These are phyloP conservation scores for Solanum chiquidenum DNA, from an alignment of 257 asterid species.

Conservation along the genomic window DNA sequence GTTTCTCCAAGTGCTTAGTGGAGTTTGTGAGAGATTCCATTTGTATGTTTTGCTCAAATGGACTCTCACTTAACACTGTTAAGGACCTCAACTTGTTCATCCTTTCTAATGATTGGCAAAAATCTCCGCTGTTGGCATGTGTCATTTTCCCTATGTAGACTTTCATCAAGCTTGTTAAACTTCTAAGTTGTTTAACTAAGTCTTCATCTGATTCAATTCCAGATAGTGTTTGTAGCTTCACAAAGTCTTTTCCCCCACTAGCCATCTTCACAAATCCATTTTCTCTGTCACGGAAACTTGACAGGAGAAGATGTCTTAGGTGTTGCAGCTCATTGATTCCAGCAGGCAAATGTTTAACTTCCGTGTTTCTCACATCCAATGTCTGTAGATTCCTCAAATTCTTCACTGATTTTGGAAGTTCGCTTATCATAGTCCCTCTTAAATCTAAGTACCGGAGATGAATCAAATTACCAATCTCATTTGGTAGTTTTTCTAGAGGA, in stretches of 20 bases:
- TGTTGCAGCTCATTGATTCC: conserved; percentile 11
- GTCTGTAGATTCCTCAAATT: conserved; percentile 11
- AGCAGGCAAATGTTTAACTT: conserved; percentile 4
- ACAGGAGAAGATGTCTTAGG: conserved; percentile 15
- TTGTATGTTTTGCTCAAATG: not conserved
- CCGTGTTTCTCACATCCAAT: not conserved
- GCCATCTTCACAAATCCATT: conserved; percentile 7
- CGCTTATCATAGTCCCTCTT: not conserved
- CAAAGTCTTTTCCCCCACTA: conserved; percentile 1
- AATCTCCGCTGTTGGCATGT: conserved; percentile 1
- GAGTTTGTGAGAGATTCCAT: not conserved
- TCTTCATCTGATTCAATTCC: conserved; percentile 13
- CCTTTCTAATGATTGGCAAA: conserved; percentile 11
- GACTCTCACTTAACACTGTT: conserved; percentile 9
- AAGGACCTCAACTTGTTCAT: conserved; percentile 9
- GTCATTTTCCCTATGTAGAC: conserved; percentile 5
- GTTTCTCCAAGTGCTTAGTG: conserved; percentile 1
- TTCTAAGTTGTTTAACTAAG: not conserved
- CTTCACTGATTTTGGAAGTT: not conserved
- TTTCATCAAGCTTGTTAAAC: conserved; percentile 1
- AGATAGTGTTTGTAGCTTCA: conserved; percentile 4
- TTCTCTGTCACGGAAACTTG: conserved; percentile 3
- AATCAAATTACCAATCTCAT: not conserved
- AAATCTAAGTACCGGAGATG: not conserved
- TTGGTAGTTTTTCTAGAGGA: not conserved